A percentile compares a stretch with the other conserved stretches of the same genome.
Conservation (phyloP, 164 flowering plant species). For the Kalanchoe fedtschenkoi region DNA sequence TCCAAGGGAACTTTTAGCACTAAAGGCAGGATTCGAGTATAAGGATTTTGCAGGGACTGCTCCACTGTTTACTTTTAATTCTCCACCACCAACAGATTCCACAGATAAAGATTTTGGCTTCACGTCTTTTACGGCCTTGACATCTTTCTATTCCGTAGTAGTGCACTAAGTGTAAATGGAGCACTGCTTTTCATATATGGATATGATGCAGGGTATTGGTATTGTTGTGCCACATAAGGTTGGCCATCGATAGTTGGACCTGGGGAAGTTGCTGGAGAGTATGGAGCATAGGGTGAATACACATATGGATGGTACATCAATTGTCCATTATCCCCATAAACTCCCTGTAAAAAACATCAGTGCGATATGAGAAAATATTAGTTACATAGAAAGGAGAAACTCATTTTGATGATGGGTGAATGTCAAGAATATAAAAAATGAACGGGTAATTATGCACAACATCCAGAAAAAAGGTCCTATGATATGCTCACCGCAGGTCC, state of each 20-base stretch:
- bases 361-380: not conserved
- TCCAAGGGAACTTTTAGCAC: slow-evolving; percentile 23
- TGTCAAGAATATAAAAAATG: not conserved
- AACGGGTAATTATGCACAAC: no score
- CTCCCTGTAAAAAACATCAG: slow-evolving; percentile 20
- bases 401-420: not conserved
- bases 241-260: slow-evolving; percentile 57
- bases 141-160: slow-evolving; percentile 20
- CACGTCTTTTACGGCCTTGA: slow-evolving; percentile 27
- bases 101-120: slow-evolving; percentile 35
- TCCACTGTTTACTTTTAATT: slow-evolving; percentile 26
- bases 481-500: slow-evolving; percentile 38
- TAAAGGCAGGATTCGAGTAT: slow-evolving; percentile 21
- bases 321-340: slow-evolving; percentile 46
- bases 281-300: slow-evolving; percentile 49
- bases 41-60: slow-evolving; percentile 19
- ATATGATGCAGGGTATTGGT: slow-evolving; percentile 47
- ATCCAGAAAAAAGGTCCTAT: not conserved
- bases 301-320: slow-evolving; percentile 50
- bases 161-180: slow-evolving; percentile 17
- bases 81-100: slow-evolving; percentile 23
- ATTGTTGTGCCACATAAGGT: slow-evolving; percentile 49
- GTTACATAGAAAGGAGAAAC: no score
- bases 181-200: slow-evolving; percentile 25
- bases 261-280: slow-evolving; percentile 41